A percentile compares a stretch with the other conserved stretches of the same genome.
Conservation (phyloP, 2,329 filamentous ascomycete species). For the Hawksworthiomyces lignivorus region DNA sequence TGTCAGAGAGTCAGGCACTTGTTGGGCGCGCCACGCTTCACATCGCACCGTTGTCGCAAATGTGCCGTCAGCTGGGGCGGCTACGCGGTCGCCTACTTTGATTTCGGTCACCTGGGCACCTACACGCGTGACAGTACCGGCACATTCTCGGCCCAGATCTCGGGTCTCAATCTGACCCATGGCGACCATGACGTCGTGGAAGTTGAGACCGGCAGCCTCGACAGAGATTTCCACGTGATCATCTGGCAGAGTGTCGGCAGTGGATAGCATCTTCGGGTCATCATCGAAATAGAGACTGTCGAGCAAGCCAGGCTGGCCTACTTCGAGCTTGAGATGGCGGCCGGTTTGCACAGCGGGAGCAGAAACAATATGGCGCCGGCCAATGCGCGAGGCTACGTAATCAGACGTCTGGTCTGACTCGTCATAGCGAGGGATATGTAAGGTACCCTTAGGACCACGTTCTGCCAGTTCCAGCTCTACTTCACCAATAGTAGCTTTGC, state of each 20-base stretch:
- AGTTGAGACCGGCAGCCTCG: conserved; percentile 26
- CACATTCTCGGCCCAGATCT: conserved; percentile 23
- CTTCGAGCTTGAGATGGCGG: conserved; percentile 12
- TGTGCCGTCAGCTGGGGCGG: conserved; percentile 11
- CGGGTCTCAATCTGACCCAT: conserved; percentile 16
- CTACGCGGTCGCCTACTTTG: conserved; percentile 27
- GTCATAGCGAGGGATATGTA: conserved; percentile 14
- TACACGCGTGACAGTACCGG: conserved; percentile 16
- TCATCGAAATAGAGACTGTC: conserved; percentile 21
- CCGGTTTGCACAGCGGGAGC: conserved; percentile 11
- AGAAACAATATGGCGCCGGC: conserved; percentile 5
- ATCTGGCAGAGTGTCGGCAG: background rate
- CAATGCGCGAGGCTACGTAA: conserved; percentile 13
- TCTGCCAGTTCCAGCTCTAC: conserved; percentile 12
- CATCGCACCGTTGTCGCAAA: conserved; percentile 12
- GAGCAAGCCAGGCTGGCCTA: conserved; percentile 19
- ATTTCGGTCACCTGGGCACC: conserved; percentile 16
- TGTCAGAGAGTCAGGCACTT: conserved; percentile 22
- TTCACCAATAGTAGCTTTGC: background rate
- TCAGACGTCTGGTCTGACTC: conserved; percentile 1
- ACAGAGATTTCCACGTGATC: conserved; percentile 24
- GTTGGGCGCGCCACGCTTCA: conserved; percentile 12
- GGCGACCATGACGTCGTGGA: conserved; percentile 28
- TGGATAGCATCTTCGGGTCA: conserved; percentile 1
- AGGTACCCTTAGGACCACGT: conserved; percentile 6